These are phyloP conservation scores for Taxillus chinensis DNA, from an alignment of 164 flowering plant genomes.

Conservation along the genomic window DNA sequence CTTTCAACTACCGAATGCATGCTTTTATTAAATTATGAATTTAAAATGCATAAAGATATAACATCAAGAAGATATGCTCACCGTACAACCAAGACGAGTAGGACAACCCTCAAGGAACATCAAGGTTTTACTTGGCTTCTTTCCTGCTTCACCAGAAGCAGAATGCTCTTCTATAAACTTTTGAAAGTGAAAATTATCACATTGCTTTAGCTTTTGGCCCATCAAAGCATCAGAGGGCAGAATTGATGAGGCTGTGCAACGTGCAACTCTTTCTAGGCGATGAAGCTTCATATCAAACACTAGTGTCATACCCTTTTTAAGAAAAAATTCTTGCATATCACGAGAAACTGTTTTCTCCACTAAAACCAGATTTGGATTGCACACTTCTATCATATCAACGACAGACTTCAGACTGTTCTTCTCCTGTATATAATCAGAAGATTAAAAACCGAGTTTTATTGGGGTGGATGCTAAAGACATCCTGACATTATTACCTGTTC, in stretches of 20 bases:
- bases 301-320: slow-evolving; percentile 65
- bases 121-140: slow-evolving; percentile 57
- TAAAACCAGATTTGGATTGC: slow-evolving; percentile 74
- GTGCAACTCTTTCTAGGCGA: slow-evolving; percentile 78
- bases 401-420: slow-evolving; percentile 35
- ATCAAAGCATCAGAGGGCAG: slow-evolving; percentile 36
- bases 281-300: slow-evolving; percentile 92
- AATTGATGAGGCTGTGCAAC: slow-evolving; percentile 77
- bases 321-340: slow-evolving; percentile 67
- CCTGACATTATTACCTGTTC: slow-evolving; percentile 38
- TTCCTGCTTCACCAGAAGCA: slow-evolving; percentile 48
- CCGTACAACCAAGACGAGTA: slow-evolving; percentile 78
- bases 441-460: slow-evolving; percentile 8
- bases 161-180: slow-evolving; percentile 69
- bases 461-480: background rate
- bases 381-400: slow-evolving; percentile 48
- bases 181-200: slow-evolving; percentile 64
- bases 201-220: slow-evolving; percentile 57
- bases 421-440: slow-evolving; percentile 36
- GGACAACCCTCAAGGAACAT: slow-evolving; percentile 94
- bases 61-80: slow-evolving; percentile 26
- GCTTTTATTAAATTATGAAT: background rate
- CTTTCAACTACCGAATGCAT: background rate
- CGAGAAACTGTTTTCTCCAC: slow-evolving; percentile 89
- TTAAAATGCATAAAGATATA: background rate